phyloP scores from a whole-genome alignment of 345 rosid genomes.

The Euphorbia peplus region DNA sequence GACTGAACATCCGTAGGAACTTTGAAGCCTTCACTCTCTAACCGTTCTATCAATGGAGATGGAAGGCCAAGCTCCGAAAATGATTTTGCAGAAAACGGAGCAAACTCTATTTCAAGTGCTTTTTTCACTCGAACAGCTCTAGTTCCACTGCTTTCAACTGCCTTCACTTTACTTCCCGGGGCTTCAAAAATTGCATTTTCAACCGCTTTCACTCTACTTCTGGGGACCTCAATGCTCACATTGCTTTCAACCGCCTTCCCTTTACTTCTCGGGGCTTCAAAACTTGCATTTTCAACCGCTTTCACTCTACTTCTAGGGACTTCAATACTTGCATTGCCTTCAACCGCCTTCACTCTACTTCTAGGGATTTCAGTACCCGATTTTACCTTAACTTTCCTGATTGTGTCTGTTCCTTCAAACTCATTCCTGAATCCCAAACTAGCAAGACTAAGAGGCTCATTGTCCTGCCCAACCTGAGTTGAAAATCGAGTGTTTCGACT shows the following conservation, averaged over 20 bases:
- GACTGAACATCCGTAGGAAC: constrained; percentile 89
- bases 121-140: constrained; percentile 38
- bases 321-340: constrained; percentile 37
- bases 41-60: constrained; percentile 51
- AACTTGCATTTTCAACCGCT: constrained; percentile 26
- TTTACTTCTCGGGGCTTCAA: constrained; percentile 37
- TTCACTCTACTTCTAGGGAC: constrained; percentile 38
- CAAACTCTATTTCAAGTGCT: constrained; percentile 43
- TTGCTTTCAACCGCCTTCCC: constrained; percentile 33
- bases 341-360: constrained; percentile 34
- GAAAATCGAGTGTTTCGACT: constrained; percentile 36
- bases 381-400: constrained; percentile 15
- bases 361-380: constrained; percentile 29
- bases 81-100: constrained; percentile 69
- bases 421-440: constrained; percentile 51
- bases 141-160: constrained; percentile 25
- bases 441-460: constrained; percentile 59
- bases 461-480: constrained; percentile 36
- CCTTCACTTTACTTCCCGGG: constrained; percentile 38
- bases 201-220: constrained; percentile 34
- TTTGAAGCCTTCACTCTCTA: constrained; percentile 63
- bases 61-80: constrained; percentile 92
- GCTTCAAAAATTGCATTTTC: constrained; percentile 33
- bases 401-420: constrained; percentile 25
- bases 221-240: constrained; percentile 34